Evolutionary conservation across 345 rosid species (phyloP), one percentile per base, ranked within the genome.

Genomic region (Kandelia obovata): DNA sequence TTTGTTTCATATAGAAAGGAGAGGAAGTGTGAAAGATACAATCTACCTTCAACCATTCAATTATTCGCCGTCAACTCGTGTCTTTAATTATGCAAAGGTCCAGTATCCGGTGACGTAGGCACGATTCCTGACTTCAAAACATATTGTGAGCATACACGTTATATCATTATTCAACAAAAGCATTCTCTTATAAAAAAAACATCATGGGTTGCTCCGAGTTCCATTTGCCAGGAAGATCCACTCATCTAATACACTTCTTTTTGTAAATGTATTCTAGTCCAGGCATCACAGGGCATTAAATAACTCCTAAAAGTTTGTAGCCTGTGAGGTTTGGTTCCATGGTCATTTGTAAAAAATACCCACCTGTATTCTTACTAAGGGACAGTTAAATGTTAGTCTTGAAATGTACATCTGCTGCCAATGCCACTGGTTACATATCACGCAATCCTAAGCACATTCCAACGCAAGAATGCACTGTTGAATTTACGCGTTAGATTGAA

Each of bases 11-110:
- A 46, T 16, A 35, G 7, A 16, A 1, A 56, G 3, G 58, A n/a
- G 58, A 7, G 27, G 37, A 56, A 39, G 53, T 32, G 11, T 28
- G 15, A 28, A 64, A 63, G 61, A 59, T 15, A 46, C 51, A 32
- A 67, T 69, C 75, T 57, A 65, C 51, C 65, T 75, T 72, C 77
- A 69, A 75, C 61, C 72, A 49, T 79, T 79, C 58, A 23, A 43
- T 43, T 43, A 15, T 43, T 17, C 19, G 49, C 19, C 67, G 23
- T 4, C 53, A 7, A 21, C 52, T 16, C 26, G 19, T n/a, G 28
- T 43, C 49, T 43, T 13, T 34, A 34, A 34, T 34, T 34, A 53
- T 53, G 25, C 1, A 13, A 5, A 53, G 58, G 32, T 72, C 13
- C 43, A 19, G 35, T 20, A 21, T 6, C 25, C 19, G 66, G 66